Evolutionary conservation across 1,284 basidiomycete genomes (phyloP), one percentile per base, ranked within the genome.

Genomic region (Cerrena zonata): DNA sequence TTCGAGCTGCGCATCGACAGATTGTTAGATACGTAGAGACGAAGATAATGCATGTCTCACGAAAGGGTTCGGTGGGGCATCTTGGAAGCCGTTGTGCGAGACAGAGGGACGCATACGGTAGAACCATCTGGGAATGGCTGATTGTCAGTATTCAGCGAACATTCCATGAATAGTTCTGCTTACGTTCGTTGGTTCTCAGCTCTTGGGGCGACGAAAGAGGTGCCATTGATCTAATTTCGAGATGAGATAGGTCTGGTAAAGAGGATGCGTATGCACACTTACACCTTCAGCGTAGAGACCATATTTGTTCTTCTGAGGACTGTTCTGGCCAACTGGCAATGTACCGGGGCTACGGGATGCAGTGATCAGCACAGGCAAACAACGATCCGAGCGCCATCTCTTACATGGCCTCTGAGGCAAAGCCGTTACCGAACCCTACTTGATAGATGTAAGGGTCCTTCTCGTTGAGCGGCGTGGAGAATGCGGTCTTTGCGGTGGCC

Each of bases 71-170:
- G 77, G 73, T 1, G 77, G 76, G 15, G 79, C 67, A 41, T 66
- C 65, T 5, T 68, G 74, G 59, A 85, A 85, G 2, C 82, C 83
- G 59, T 81, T 68, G 62, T 87, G 84, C 0, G 81, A 79, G 19
- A 86, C 84, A 4, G 84, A 83, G 2, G 83, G 84, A n/a, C 79
- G 77, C 56, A 82, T 81, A 30, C 80, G 77, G 61, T 84, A 83
- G 5, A 83, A 56, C 73, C 76, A 82, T 12, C 80, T 82, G 43
- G n/a, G 15, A 2, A 22, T 24, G 4, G 30, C 23, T 25, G 34
- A 23, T 18, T n/a, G 15, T 34, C 30, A 34, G 30, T 34, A 34
- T 34, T 10, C 15, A 38, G 45, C 18, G 30, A 37, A 51, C 22
- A 49, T 4, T 23, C 41, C 49, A n/a, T 18, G 2, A 4, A 21